Evolutionary conservation across 352 stramenopile genomes (phyloP), one percentile per base, ranked within the genome.

Genomic region (Phytopythium kandeliae): DNA sequence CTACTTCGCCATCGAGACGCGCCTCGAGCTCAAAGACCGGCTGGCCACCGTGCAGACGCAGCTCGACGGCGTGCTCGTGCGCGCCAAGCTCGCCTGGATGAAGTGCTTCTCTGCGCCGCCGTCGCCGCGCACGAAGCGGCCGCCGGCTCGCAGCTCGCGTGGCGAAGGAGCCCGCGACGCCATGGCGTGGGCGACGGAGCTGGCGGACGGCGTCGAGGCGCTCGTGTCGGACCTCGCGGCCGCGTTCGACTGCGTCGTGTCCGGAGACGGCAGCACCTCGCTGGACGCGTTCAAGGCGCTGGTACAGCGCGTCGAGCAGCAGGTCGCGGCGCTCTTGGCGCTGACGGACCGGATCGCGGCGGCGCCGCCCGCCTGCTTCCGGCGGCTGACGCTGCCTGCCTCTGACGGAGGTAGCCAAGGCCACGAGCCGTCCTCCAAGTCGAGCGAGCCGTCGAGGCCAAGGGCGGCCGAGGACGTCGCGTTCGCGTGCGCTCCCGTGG

Each of bases 1-100:
- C 46, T 86, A 71, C 41, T 80, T 86, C 55, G 58, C 66, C 26
- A 83, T 89, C 46, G 72, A 88, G 60, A 85, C 70, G 44, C 67
- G 74, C 1, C 46, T 79, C 16, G 64, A 80, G 38, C 65, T 85
- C 38, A 74, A 76, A 44, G 52, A 77, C 30, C 62, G 63, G 6
- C 62, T 88, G 4, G 42, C 37, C 4, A 59, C 48, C 13, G 57
- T 85, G 28, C 75, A 86, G 40, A 35, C 50, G 7, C 51, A 71
- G 31, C 65, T 87, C 11, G 48, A 54, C 9, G 53, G 56, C 12
- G 54, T 84, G 36, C 56, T 89, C 3, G 52, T 86, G n/a, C 66
- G 71, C 33, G 55, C 58, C 25, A 84, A 86, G 41, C 51, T 87
- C 34, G 72, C 71, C 24, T 87, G 75, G 73, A 84, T 86, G 75